Base-by-base conservation (phyloP, 2,329 filamentous ascomycete genomes). In the Claviceps fusiformis region DNA sequence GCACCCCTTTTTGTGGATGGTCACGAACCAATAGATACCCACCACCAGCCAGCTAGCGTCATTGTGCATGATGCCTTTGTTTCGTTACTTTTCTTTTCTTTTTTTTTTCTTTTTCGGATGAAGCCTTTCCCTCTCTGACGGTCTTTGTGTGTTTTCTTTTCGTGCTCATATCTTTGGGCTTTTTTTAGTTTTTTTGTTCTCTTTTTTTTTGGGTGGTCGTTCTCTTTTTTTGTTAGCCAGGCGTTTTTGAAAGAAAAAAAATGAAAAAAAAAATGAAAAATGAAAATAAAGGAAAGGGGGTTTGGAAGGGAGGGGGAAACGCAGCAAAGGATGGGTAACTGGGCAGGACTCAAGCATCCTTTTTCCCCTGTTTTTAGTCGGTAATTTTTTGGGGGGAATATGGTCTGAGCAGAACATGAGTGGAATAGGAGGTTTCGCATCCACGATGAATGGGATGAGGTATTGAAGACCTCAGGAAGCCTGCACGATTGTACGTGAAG, bases 321-420 rank as follows among this genome's bases (percentile, higher is more conserved):
- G 54, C 50, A 56, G 29, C 46, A 56, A 56, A 50, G 54, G 46
- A 49, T 55, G 35, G 53, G 37, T 54, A 50, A 50, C 11, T 50
- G 33, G 54, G 46, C 10, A 39, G 45, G 13, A 47, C 45, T 56
- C 50, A 33, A 49, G 37, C 45, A 53, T 53, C 3, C n/a, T 53
- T 33, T 19, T 5, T 4, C 17, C n/a, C 24, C 17, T 24, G 37
- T 44, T 44, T 53, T 37, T 3, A 33, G 31, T 19, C 24, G 7
- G 24, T 5, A 19, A 9, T 31, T 33, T 6, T 49, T 52, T 3
- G 6, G 9, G 4, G 6, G 6, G 17, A 8, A 4, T 27, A 17
- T 44, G 39, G 39, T 33, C n/a, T 29, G 49, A 17, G 19, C 13
- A 51, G 13, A 51, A 24, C 41, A n/a, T 7, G 7, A 41, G 15